phyloP scores from a whole-genome alignment of 306 rosid genomes.

The Hylodesmum podocarpum region DNA sequence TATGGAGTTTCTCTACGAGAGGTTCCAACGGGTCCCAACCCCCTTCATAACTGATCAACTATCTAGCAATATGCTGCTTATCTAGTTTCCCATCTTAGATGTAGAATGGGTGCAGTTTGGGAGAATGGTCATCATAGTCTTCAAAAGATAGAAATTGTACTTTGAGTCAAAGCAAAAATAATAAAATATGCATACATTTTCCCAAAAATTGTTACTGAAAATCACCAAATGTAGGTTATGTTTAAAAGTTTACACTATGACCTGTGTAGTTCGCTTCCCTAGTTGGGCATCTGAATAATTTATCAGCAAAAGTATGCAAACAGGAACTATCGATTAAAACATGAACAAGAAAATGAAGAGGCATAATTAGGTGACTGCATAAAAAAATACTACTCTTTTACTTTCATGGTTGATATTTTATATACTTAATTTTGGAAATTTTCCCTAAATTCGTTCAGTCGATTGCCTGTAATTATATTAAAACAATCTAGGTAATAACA shows the following conservation, averaged over 20 bases:
- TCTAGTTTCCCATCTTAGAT: constrained; percentile 27
- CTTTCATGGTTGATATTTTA: neutral
- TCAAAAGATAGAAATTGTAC: constrained; percentile 6
- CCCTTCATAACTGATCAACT: constrained; percentile 76
- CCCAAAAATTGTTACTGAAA: constrained; percentile 6
- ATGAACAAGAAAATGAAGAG: neutral
- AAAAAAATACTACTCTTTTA: neutral
- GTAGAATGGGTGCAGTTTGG: constrained; percentile 34
- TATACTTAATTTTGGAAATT: neutral
- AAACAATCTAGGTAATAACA: neutral
- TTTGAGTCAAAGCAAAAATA: constrained; percentile 29
- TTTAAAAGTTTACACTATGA: constrained; percentile 4
- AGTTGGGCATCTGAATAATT: constrained; percentile 17
- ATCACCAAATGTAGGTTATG: constrained; percentile 5
- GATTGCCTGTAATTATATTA: neutral
- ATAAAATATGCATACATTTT: constrained; percentile 29
- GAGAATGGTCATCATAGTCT: constrained; percentile 14
- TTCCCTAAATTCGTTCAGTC: neutral
- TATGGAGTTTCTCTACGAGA: constrained; percentile 58
- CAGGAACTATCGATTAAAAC: neutral
- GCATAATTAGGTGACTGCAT: neutral
- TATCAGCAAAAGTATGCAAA: neutral
- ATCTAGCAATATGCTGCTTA: constrained; percentile 32
- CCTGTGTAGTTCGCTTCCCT: neutral
- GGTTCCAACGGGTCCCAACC: constrained; percentile 86